Evolutionary conservation across 257 asterid species (phyloP).

Genomic region (Cordia subcordata): DNA sequence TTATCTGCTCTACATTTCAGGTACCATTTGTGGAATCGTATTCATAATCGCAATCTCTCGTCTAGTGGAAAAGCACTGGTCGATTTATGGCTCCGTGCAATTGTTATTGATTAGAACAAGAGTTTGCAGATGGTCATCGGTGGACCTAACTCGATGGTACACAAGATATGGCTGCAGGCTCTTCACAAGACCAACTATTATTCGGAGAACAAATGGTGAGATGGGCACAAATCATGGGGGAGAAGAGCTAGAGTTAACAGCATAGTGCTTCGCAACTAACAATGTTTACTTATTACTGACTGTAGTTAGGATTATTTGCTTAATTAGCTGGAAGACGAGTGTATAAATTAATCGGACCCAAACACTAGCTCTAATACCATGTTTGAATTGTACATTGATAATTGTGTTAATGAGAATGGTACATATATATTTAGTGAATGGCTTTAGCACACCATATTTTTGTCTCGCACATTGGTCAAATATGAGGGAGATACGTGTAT

Average conservation of each 20-base stretch:
- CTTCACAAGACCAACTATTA: not conserved
- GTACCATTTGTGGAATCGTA: constrained; percentile 18
- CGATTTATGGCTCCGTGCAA: not conserved
- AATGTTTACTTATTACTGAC: no score
- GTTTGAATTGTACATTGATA: no score
- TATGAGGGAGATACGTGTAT: no score
- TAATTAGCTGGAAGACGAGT: no score
- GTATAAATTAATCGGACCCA: no score
- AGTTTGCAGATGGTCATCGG: constrained; percentile 9
- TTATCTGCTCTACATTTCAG: constrained; percentile 28
- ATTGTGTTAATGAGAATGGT: no score
- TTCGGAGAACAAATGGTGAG: not conserved
- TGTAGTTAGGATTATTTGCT: no score
- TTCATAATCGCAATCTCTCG: constrained; percentile 7
- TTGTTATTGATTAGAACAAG: constrained; percentile 1
- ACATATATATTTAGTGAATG: no score
- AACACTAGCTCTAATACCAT: no score
- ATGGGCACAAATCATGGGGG: not conserved
- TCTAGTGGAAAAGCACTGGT: constrained; percentile 7
- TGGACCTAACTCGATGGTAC: constrained; percentile 1
- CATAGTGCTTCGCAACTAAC: no score
- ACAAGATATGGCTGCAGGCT: constrained; percentile 1
- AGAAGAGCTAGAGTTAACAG: not conserved
- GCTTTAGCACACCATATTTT: no score
- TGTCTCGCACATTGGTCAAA: no score